These are phyloP conservation scores for Apiospora malaysiana DNA, from an alignment of 2,329 filamentous ascomycete genomes.

Conservation along the genomic window DNA sequence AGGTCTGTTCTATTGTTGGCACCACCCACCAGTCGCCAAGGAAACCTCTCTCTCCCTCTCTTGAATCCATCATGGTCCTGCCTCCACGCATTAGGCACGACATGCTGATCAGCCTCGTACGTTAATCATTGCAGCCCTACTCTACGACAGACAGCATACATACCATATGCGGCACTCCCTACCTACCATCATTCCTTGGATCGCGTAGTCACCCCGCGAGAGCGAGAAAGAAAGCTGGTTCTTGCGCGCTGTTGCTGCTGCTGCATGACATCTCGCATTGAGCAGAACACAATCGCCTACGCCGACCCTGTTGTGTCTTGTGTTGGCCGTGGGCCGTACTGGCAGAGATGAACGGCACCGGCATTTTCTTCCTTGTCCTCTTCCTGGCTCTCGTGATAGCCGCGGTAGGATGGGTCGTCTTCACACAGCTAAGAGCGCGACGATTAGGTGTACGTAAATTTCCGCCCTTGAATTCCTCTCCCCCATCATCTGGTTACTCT, in stretches of 20 bases:
- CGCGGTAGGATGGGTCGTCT: conserved; percentile 71
- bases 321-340: conserved; percentile 2
- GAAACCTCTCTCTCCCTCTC: not conserved
- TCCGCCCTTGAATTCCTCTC: conserved; percentile 8
- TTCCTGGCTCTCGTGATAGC: conserved; percentile 64
- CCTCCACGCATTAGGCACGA: conserved; percentile 6
- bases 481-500: too few relatives aligned
- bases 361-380: conserved; percentile 76
- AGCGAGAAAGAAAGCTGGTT: not conserved
- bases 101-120: conserved; percentile 17
- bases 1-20: conserved; percentile 3
- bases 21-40: conserved; percentile 16
- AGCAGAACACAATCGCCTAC: conserved; percentile 10
- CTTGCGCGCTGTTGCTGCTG: not conserved
- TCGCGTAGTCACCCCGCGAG: not conserved
- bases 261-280: not conserved
- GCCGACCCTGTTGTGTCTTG: not conserved
- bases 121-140: not conserved
- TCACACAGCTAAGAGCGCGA: conserved; percentile 73
- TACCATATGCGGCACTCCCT: not conserved
- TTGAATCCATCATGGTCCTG: conserved; percentile 8
- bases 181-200: not conserved
- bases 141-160: not conserved
- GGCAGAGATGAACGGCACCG: conserved; percentile 58
- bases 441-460: conserved; percentile 67